These are phyloP conservation scores for Hemisphaericaspora xylanilytica DNA, from an alignment of 1,139 yeast genomes.

Conservation along the genomic window DNA sequence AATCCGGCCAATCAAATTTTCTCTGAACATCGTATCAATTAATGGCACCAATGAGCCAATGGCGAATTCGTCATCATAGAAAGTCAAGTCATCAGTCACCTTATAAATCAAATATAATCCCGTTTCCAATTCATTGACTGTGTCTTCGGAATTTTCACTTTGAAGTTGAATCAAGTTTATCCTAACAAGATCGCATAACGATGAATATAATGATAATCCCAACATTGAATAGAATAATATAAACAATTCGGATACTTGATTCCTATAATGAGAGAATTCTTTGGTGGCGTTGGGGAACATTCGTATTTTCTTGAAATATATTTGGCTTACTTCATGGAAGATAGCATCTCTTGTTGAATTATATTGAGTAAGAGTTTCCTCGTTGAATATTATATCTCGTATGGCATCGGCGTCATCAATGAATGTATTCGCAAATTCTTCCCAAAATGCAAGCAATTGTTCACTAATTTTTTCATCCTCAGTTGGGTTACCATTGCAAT, in stretches of 20 bases:
- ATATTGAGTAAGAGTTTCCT: conserved; percentile 17
- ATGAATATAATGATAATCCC: conserved; percentile 53
- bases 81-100: conserved; percentile 48
- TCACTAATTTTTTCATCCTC: conserved; percentile 67
- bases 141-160: not conserved
- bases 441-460: conserved; percentile 78
- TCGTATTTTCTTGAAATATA: conserved; percentile 64
- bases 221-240: conserved; percentile 67
- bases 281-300: conserved; percentile 17
- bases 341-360: conserved; percentile 32
- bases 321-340: conserved; percentile 45
- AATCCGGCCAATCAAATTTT: conserved; percentile 24
- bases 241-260: conserved; percentile 73
- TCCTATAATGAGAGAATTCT: conserved; percentile 66
- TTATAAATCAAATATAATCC: conserved; percentile 63
- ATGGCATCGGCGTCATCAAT: conserved; percentile 52
- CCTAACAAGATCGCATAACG: conserved; percentile 44
- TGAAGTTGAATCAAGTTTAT: conserved; percentile 16
- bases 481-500: conserved; percentile 59
- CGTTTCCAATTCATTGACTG: conserved; percentile 54
- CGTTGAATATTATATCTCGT: conserved; percentile 24
- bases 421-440: conserved; percentile 63
- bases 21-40: conserved; percentile 25
- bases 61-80: conserved; percentile 30
- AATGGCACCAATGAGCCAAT: conserved; percentile 24